Base-by-base conservation (phyloP, 768 basidiomycete genomes). In the Postia placenta region DNA sequence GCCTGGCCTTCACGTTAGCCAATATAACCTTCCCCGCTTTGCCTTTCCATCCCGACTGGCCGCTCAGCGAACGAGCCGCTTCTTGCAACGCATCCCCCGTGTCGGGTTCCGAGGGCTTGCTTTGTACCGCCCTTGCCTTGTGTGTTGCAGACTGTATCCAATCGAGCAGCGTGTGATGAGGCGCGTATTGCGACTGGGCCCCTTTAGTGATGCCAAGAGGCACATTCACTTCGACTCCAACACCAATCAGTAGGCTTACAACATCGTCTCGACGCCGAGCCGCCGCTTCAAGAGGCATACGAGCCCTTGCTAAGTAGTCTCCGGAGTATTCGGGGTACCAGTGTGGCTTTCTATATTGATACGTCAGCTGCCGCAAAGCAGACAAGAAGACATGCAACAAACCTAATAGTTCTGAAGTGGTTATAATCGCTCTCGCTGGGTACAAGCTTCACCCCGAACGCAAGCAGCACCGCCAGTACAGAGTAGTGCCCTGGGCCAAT, bases 251-350 rank as follows among this genome's bases (percentile, higher is more conserved):
- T n/a, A 67, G 54, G 11, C 56, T 45, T 5, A 63, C 50, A 19
- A 63, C 52, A n/a, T 65, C 56, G 46, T 60, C 64, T 25, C 50
- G 48, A 20, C 35, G 42, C 4, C 19, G 20, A 14, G 68, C 17
- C 11, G 67, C 61, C 1, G 51, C 53, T 42, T 65, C 68, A 0
- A 66, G 35, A 1, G 68, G 67, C 33, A 48, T 42, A 12, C 56
- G 19, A 41, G 39, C 19, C n/a, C 38, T 1, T 24, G n/a, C 19
- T 37, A 39, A 40, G 37, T 43, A 6, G 26, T 24, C 24, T n/a
- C n/a, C n/a, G n/a, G n/a, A n/a, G n/a, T n/a, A n/a, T n/a, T n/a
- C n/a, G n/a, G n/a, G n/a, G n/a, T n/a, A n/a, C n/a, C n/a, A n/a
- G n/a, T n/a, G n/a, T n/a, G n/a, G n/a, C n/a, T n/a, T n/a, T n/a